Evolutionary conservation across 2,329 filamentous ascomycete species (phyloP), one percentile per base, ranked within the genome.

Genomic region (Fusarium robinianum): DNA sequence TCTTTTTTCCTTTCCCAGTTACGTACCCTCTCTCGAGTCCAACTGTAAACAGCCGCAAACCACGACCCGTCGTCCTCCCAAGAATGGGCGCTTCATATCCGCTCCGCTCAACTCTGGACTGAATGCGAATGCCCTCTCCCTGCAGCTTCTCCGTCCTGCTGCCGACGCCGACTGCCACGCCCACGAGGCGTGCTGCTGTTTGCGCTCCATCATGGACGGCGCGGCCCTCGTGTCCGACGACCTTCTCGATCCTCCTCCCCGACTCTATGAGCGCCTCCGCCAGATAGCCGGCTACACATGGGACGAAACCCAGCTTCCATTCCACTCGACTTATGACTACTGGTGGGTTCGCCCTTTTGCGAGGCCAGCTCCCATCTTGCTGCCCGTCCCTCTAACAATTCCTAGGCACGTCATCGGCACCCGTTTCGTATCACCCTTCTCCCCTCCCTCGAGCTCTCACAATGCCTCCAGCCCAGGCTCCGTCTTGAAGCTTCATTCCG

Each of bases 281-380:
- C 85, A 88, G 64, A 77, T 91, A 53, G 77, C 84, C 31, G 87
- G 86, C 39, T 90, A 89, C 64, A 81, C 79, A 6, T 91, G 87
- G 87, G 85, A 90, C 67, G 85, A 88, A 55, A 76, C 79, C 10
- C 66, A 63, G 44, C 67, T 68, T 17, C 80, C 80, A 8, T 72
- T 78, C 42, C 82, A 84, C 63, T 79, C 80, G 36, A 89, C 84
- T 60, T 96, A 96, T 69, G 90, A 95, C 67, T 90, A 91, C 72
- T 97, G 91, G 90, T 83, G 72, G 60, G 70, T 61, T 31, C 22
- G 17, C 14, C 21, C 23, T 15, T 27, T 26, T 14, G 19, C 24
- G 24, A 33, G 11, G 15, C 14, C 32, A 12, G 27, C 16, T 11
- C 36, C 17, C 16, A 14, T 41, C 19, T n/a, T 33, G n/a, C 12